These are phyloP conservation scores for Aristolochia fimbriata DNA, from an alignment of 164 flowering plant genomes.

Conservation along the genomic window DNA sequence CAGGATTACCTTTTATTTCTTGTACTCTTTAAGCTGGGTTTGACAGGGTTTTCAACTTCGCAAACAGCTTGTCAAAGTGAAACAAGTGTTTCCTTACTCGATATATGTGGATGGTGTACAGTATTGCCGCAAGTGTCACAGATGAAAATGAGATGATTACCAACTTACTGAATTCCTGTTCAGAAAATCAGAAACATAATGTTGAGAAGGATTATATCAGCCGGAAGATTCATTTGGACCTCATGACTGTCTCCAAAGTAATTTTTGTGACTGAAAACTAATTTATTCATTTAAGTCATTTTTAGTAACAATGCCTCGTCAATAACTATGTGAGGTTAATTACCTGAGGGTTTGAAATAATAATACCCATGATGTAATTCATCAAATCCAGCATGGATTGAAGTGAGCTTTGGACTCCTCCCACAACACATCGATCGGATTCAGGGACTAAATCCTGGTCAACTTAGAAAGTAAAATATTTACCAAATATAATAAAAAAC, in stretches of 20 bases:
- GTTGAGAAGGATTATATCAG: no score
- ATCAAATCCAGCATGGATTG: conserved; percentile 62
- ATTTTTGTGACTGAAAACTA: background rate
- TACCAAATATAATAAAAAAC: no score
- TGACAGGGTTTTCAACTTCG: no score
- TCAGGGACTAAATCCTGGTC: conserved; percentile 71
- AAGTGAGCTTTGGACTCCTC: conserved; percentile 82
- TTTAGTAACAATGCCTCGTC: background rate
- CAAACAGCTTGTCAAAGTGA: no score
- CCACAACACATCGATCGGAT: conserved; percentile 72
- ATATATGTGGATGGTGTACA: no score
- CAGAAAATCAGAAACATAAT: background rate
- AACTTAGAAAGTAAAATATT: background rate
- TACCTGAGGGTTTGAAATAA: conserved; percentile 78
- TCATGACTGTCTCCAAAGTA: background rate
- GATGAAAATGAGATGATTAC: conserved; percentile 39
- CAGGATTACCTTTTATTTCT: no score
- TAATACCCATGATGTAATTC: conserved; percentile 60
- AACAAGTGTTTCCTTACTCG: no score
- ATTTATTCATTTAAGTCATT: background rate
- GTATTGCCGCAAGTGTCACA: conserved; percentile 30
- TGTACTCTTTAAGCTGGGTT: no score
- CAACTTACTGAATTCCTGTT: conserved; percentile 50
- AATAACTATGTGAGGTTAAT: background rate
- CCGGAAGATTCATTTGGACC: background rate